A percentile compares a stretch with the other conserved stretches of the same genome.
These are phyloP conservation scores for Aulographum hederae DNA, from an alignment of 2,329 filamentous ascomycete species.

Conservation along the genomic window DNA sequence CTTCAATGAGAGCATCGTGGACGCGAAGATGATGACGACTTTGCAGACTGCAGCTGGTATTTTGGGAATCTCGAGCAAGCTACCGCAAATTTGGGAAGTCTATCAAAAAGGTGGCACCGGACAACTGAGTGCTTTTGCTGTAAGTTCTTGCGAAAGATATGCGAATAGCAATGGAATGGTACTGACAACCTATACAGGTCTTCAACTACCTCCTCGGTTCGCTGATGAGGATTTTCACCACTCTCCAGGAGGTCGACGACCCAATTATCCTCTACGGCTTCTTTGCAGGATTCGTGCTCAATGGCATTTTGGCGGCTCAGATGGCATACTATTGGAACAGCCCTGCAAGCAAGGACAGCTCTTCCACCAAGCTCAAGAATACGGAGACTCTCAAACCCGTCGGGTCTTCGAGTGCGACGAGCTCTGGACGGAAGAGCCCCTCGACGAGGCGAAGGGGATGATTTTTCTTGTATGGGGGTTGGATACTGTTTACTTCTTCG, in stretches of 20 bases:
- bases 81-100: slow-evolving; percentile 82
- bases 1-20: slow-evolving; percentile 46
- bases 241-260: slow-evolving; percentile 91
- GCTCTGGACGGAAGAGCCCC: slow-evolving; percentile 11
- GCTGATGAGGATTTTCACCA: slow-evolving; percentile 90
- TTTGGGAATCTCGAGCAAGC: slow-evolving; percentile 73
- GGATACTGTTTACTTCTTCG: too few relatives aligned
- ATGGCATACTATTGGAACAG: slow-evolving; percentile 95
- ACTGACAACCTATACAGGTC: slow-evolving; percentile 41
- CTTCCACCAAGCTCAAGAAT: slow-evolving; percentile 7
- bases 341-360: slow-evolving; percentile 19
- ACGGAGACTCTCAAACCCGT: slow-evolving; percentile 6
- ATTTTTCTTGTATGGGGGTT: background rate
- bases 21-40: slow-evolving; percentile 48
- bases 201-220: slow-evolving; percentile 96
- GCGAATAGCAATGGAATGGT: too few relatives aligned
- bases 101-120: slow-evolving; percentile 76
- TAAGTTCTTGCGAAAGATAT: slow-evolving; percentile 30
- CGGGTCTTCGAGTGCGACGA: background rate
- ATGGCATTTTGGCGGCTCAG: slow-evolving; percentile 69
- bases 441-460: background rate
- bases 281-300: slow-evolving; percentile 78
- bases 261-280: slow-evolving; percentile 92
- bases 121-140: slow-evolving; percentile 89
- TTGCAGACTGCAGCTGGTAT: slow-evolving; percentile 72